A percentile compares a stretch with the other conserved stretches of the same genome.
Evolutionary conservation across 1,284 basidiomycete species (phyloP).

Genomic region (Tetrapyrgos nigripes): DNA sequence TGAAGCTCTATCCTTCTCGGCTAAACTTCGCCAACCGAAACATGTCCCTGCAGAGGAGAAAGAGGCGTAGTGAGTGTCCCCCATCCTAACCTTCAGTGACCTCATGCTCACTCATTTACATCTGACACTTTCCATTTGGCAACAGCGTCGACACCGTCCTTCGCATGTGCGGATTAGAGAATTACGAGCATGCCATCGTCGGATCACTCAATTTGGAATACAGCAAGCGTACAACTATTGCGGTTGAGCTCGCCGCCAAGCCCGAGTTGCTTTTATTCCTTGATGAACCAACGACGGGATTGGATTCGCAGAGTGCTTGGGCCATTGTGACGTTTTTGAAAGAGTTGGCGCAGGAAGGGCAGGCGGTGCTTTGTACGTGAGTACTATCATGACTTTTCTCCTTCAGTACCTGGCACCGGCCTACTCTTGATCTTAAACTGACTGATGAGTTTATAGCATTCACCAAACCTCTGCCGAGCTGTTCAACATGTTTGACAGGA

Average conservation of each 20-base stretch:
- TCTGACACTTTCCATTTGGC: constrained; percentile 71
- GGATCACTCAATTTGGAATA: constrained; percentile 76
- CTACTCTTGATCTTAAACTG: too few relatives aligned
- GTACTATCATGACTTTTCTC: constrained; percentile 65
- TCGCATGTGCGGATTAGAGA: constrained; percentile 72
- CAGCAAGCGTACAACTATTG: constrained; percentile 88
- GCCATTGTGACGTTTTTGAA: too few relatives aligned
- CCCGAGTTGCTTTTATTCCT: constrained; percentile 85
- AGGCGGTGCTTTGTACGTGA: constrained; percentile 79
- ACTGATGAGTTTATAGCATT: constrained; percentile 27
- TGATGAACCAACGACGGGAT: too few relatives aligned
- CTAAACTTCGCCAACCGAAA: too few relatives aligned
- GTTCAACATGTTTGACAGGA: constrained; percentile 81
- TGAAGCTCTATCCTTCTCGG: constrained; percentile 78
- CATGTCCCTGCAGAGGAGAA: too few relatives aligned
- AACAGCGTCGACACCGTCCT: constrained; percentile 85
- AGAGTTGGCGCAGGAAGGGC: constrained; percentile 86
- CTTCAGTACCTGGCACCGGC: constrained; percentile 63
- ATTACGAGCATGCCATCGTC: constrained; percentile 68
- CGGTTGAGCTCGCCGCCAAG: constrained; percentile 87
- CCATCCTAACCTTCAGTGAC: constrained; percentile 51
- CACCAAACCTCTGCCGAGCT: constrained; percentile 75
- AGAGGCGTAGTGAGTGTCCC: constrained; percentile 91
- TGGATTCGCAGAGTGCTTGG: too few relatives aligned
- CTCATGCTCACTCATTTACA: not conserved